Conservation (phyloP, 83 land plant genomes). For the Picea abies region DNA sequence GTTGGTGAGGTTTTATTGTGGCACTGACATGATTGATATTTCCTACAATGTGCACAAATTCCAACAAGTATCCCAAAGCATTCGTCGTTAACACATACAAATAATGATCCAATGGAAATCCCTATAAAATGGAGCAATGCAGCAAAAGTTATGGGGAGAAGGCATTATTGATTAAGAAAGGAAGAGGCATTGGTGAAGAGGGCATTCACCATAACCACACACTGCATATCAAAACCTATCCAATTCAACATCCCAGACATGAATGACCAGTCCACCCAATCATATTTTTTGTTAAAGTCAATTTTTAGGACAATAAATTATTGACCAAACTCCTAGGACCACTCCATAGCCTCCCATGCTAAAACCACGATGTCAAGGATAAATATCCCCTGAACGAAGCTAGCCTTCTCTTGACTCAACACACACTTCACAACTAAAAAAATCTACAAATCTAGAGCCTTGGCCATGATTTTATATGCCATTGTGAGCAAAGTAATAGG, state of each 20-base stretch:
- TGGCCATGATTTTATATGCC: neutral
- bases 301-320: neutral
- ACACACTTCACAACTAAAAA: neutral
- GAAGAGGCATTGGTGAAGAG: neutral
- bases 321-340: neutral
- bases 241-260: neutral
- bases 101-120: too few relatives aligned
- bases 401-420: neutral
- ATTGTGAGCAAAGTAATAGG: too few relatives aligned
- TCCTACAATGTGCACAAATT: too few relatives aligned
- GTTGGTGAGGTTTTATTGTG: too few relatives aligned
- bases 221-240: neutral
- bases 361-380: neutral
- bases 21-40: too few relatives aligned
- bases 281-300: neutral
- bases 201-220: neutral
- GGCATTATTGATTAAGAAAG: neutral
- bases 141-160: too few relatives aligned
- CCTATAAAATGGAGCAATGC: too few relatives aligned
- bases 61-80: too few relatives aligned
- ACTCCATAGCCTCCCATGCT: neutral
- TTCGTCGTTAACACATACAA: too few relatives aligned
- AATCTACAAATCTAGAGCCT: neutral
- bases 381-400: neutral
- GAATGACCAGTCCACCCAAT: neutral